Base-by-base conservation (phyloP, 768 basidiomycete genomes). In the Russula olivacea region DNA sequence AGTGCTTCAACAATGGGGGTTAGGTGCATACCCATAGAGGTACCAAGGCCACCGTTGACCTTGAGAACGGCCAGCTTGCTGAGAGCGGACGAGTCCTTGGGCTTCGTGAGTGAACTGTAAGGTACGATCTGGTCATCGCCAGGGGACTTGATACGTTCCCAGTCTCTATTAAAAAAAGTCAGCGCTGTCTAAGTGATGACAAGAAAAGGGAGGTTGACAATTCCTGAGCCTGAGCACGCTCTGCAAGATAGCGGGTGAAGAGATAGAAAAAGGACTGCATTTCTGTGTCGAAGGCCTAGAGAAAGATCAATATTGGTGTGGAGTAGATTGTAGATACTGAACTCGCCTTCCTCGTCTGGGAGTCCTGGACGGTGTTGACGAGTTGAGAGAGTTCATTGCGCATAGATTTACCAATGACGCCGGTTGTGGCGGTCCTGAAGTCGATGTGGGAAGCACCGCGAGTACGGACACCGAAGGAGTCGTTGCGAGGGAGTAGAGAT, bases 191-290 rank as follows among this genome's bases (percentile, higher is more conserved):
- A 45, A 5, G 9, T 2, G n/a, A 48, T 30, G 57, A 34, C 23
- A 40, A 10, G 45, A 51, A 51, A 23, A 34, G n/a, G 17, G 23
- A 34, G 38, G 66, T 72, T 52, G 69, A 96, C 93, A 97, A 85
- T 75, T 92, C 88, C 69, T 85, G 81, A 71, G 83, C 85, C 78
- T 89, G 87, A 43, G 93, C 93, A 67, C 88, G 87, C 75, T 97
- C 92, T 23, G 85, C 77, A 68, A 97, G 87, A 77, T 93, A 97
- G 68, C 94, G 89, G 72, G 91, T 95, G 81, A 96, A 95, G 70
- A 98, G 89, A 70, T 87, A 86, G 82, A 93, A 94, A 81, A 97
- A 98, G 63, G 88, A 86, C 74, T 93, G 88, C 93, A 98, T 96
- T 78, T 98, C 93, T 45, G 86, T 87, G 76, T 93, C 89, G 78